Base-by-base conservation (phyloP, 2,329 filamentous ascomycete species). In the Lachnellula subtilissima region DNA sequence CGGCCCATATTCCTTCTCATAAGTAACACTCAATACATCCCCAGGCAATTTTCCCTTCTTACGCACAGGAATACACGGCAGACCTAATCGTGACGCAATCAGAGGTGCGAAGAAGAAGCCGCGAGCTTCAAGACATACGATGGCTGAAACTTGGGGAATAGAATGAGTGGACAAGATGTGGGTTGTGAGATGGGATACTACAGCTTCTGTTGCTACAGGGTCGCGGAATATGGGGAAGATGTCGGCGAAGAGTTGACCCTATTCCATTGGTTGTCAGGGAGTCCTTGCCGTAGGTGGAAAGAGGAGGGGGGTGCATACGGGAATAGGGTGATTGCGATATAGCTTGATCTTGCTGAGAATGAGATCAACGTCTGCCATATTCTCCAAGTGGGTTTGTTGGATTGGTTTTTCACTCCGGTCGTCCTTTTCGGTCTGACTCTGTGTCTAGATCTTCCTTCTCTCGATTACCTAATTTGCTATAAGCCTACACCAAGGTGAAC, bases 21-120 rank as follows among this genome's bases (percentile, higher is more conserved):
- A 97, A 65, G 81, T 81, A 64, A 90, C 89, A 47, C 88, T 93
- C 69, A 88, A 85, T 69, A 88, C 91, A 54, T 88, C 85, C 35
- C 93, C 93, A 3, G 93, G 93, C 66, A 97, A 82, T 81, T 97
- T 97, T 71, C 93, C 93, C 80, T 87, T 77, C 81, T 97, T 97
- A 70, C 93, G 83, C 61, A 97, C 90, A 14, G 93, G 90, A 57
- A 95, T 91, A 71, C 97, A 97, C 61, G 84, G 83, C 35, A 91
- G 87, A 63, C 86, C 86, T 57, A 97, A 79, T 59, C 85, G 81
- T 72, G 96, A 78, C 46, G 93, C 93, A 62, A 97, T 79, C 56
- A 86, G 85, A 39, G 93, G 93, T 11, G 91, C 93, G 70, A 97
- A 96, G 66, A 97, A 81, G 75, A 97, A 97, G 60, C 93, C 93